These are phyloP conservation scores for Ascocoryne sarcoides DNA, from an alignment of 2,329 filamentous ascomycete species.

Conservation along the genomic window DNA sequence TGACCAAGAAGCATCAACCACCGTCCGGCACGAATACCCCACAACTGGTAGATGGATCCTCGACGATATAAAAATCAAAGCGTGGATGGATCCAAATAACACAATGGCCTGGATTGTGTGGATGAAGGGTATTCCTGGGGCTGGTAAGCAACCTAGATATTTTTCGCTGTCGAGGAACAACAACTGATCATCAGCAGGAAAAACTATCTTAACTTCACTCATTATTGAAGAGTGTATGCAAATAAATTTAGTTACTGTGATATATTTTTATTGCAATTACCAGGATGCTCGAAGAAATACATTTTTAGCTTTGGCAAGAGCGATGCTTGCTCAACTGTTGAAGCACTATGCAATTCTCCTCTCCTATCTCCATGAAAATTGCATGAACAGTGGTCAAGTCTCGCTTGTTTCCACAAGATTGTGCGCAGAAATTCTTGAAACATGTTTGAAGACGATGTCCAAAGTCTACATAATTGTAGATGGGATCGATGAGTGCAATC, in stretches of 20 bases:
- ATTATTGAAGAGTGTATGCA: conserved; percentile 28
- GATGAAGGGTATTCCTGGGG: conserved; percentile 34
- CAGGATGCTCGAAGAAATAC: conserved; percentile 25
- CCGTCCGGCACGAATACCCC: conserved; percentile 14
- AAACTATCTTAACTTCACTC: conserved; percentile 33
- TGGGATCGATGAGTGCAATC: conserved; percentile 34
- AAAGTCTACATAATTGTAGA: conserved; percentile 32
- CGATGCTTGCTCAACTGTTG: conserved; percentile 30
- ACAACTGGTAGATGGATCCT: conserved; percentile 28
- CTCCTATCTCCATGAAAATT: conserved; percentile 29
- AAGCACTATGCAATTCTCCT: conserved; percentile 24
- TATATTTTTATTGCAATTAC: conserved; percentile 35
- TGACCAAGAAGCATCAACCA: conserved; percentile 19
- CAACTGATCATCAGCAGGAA: conserved; percentile 23
- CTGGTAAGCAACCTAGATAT: conserved; percentile 22
- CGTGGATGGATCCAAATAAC: conserved; percentile 12
- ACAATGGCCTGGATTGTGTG: conserved; percentile 27
- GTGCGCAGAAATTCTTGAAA: conserved; percentile 27
- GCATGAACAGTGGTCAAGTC: conserved; percentile 24
- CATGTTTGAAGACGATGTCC: conserved; percentile 18
- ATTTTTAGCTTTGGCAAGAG: conserved; percentile 28
- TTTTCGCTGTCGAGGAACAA: background rate
- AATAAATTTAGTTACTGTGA: conserved; percentile 11
- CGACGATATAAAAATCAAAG: conserved; percentile 11
- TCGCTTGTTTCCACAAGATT: conserved; percentile 21